Percentiles rank a stretch among this genome's conserved stretches.
Evolutionary conservation across 2,329 filamentous ascomycete genomes (phyloP).

Genomic region (Cercospora beticola): DNA sequence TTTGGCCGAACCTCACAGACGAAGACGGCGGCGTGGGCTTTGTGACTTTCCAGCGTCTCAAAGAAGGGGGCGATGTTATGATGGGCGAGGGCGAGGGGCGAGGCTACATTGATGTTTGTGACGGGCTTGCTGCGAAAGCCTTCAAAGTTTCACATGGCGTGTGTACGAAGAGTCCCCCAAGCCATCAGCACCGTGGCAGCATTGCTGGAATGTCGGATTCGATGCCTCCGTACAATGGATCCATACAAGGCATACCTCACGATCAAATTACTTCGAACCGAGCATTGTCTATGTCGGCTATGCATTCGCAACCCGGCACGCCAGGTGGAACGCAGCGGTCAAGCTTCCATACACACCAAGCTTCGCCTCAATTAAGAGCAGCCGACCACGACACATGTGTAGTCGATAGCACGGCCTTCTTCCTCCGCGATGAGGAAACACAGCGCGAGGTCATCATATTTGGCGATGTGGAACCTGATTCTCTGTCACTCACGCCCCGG

Average conservation of each 20-base stretch:
- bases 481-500: constrained; percentile 74
- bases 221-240: constrained; percentile 32
- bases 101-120: constrained; percentile 85
- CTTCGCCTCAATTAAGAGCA: constrained; percentile 30
- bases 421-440: constrained; percentile 65
- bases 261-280: constrained; percentile 23
- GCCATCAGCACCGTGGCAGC: constrained; percentile 45
- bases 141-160: constrained; percentile 87
- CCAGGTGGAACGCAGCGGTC: constrained; percentile 30
- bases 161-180: constrained; percentile 65
- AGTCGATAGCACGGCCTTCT: constrained; percentile 88
- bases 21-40: constrained; percentile 93
- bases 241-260: constrained; percentile 26
- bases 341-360: constrained; percentile 31
- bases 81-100: constrained; percentile 75
- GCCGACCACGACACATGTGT: constrained; percentile 55
- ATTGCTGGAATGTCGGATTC: constrained; percentile 42
- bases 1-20: constrained; percentile 96
- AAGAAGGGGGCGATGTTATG: constrained; percentile 83
- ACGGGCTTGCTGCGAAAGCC: constrained; percentile 83
- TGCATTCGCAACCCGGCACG: constrained; percentile 32
- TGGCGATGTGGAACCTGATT: constrained; percentile 92
- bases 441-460: constrained; percentile 85
- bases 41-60: constrained; percentile 83
- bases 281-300: constrained; percentile 31